Conservation (phyloP, 768 basidiomycete genomes). For the Pseudohyphozyma bogoriensis region DNA sequence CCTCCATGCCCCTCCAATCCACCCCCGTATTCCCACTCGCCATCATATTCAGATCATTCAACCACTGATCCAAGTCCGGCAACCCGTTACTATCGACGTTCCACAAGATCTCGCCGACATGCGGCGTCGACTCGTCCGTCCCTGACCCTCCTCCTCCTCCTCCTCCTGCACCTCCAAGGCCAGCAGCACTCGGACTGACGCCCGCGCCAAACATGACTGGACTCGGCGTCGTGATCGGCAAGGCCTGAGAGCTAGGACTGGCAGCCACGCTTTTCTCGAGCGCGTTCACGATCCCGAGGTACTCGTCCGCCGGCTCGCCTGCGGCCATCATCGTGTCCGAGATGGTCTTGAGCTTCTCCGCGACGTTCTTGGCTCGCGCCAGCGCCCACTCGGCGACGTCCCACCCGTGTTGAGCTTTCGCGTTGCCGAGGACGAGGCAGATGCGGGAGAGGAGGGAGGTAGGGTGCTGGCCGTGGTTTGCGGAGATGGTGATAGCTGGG, state of each 20-base stretch:
- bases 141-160: background rate
- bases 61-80: conserved; percentile 11
- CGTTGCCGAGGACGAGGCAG: background rate
- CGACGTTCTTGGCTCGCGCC: conserved; percentile 8
- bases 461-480: background rate
- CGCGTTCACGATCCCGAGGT: background rate
- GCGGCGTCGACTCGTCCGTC: background rate
- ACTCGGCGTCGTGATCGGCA: background rate
- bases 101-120: background rate
- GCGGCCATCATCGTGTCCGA: background rate
- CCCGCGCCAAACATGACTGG: no score
- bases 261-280: conserved; percentile 1
- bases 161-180: background rate
- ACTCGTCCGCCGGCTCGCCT: background rate
- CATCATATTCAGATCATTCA: conserved; percentile 10
- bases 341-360: background rate
- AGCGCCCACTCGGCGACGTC: conserved; percentile 12
- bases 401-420: background rate
- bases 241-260: no score
- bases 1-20: no score
- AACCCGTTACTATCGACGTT: background rate
- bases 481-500: background rate
- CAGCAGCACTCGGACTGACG: no score
- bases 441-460: conserved; percentile 11
- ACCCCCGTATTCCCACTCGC: no score